Percentiles rank a stretch among this genome's conserved stretches.
These are phyloP conservation scores for Nymphaea colorata DNA, from an alignment of 164 flowering plant genomes.

Conservation along the genomic window DNA sequence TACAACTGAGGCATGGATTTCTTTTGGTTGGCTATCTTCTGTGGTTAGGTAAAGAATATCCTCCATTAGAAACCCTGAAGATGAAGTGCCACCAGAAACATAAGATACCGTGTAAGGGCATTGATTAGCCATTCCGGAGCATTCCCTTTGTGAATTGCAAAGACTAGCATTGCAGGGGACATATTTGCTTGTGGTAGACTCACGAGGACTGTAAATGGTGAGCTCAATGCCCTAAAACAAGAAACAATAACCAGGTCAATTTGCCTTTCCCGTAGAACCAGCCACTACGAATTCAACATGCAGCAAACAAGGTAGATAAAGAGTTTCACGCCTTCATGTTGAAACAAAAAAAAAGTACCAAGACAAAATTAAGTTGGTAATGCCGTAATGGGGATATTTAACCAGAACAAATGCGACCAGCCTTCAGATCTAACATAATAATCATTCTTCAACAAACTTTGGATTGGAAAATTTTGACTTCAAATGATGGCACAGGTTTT, in stretches of 20 bases:
- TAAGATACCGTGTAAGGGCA: slow-evolving; percentile 62
- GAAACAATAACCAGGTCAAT: background rate
- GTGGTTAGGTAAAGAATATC: slow-evolving; percentile 63
- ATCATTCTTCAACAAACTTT: background rate
- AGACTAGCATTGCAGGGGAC: slow-evolving; percentile 47
- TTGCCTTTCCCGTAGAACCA: too few species aligned
- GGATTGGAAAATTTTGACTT: background rate
- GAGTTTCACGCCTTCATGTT: background rate
- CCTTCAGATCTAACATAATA: background rate
- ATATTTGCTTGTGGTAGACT: slow-evolving; percentile 48
- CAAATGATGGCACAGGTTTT: background rate
- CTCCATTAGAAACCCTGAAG: slow-evolving; percentile 65
- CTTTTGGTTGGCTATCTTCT: slow-evolving; percentile 27
- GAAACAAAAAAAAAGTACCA: background rate
- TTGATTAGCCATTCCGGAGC: slow-evolving; percentile 18
- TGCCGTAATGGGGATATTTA: background rate
- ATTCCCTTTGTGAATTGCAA: slow-evolving; percentile 29
- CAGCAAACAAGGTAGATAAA: slow-evolving; percentile 1
- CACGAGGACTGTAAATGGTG: slow-evolving; percentile 57
- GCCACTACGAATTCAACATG: too few species aligned
- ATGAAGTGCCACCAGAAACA: slow-evolving; percentile 58
- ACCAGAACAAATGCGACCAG: background rate
- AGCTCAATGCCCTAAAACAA: slow-evolving; percentile 28
- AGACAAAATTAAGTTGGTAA: background rate
- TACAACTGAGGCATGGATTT: slow-evolving; percentile 39